Evolutionary conservation across 2,329 filamentous ascomycete species (phyloP).

Genomic region (Gaeumannomyces tritici): DNA sequence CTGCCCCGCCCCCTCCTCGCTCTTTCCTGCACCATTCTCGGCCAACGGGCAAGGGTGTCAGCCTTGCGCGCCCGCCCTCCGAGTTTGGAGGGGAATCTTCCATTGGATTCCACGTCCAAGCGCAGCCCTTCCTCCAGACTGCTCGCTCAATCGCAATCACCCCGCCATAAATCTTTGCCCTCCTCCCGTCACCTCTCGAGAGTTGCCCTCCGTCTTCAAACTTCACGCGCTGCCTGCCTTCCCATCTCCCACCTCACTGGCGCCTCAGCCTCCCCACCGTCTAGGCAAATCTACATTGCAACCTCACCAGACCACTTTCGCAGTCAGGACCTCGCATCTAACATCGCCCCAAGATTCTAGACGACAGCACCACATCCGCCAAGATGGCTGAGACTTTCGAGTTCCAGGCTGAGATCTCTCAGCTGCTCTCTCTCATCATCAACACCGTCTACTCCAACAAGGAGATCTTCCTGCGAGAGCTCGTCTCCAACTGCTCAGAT

Average conservation of each 20-base stretch:
- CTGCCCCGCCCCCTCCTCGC: background rate
- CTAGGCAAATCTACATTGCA: background rate
- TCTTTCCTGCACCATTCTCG: slow-evolving; percentile 1
- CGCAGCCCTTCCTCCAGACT: background rate
- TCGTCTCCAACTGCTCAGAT: slow-evolving; percentile 98
- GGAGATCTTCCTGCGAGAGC: slow-evolving; percentile 98
- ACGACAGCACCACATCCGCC: slow-evolving; percentile 23
- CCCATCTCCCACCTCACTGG: background rate
- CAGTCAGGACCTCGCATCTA: background rate
- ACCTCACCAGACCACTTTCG: too few species aligned
- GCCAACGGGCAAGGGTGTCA: background rate
- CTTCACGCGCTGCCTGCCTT: background rate
- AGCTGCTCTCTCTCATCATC: slow-evolving; percentile 99
- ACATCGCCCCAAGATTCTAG: background rate
- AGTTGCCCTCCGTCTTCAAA: background rate
- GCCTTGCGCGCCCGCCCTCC: slow-evolving; percentile 1
- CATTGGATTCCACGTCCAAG: slow-evolving; percentile 3
- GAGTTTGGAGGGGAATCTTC: background rate
- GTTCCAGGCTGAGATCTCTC: slow-evolving; percentile 99
- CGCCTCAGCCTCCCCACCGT: background rate
- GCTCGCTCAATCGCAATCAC: background rate
- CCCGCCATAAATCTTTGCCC: background rate
- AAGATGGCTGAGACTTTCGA: slow-evolving; percentile 95
- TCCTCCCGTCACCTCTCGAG: background rate
- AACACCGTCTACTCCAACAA: slow-evolving; percentile 99